Conservation (phyloP, 1,284 basidiomycete genomes). For the Polyporus tsugae region DNA sequence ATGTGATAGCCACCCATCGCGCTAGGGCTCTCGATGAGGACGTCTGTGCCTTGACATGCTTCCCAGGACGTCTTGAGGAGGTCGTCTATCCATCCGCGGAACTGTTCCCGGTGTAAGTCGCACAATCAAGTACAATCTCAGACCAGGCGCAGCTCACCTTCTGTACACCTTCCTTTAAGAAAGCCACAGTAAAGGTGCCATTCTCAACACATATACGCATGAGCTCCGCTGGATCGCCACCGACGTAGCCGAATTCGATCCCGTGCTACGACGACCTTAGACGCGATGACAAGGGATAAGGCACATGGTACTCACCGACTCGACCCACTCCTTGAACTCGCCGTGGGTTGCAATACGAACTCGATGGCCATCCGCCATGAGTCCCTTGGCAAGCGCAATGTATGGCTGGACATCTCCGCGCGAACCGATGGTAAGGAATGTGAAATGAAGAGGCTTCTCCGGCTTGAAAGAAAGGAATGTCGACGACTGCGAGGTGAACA, state of each 20-base stretch:
- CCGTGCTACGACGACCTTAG: slow-evolving; percentile 66
- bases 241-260: slow-evolving; percentile 93
- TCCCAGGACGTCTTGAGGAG: slow-evolving; percentile 93
- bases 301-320: slow-evolving; percentile 69
- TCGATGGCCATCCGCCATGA: slow-evolving; percentile 89
- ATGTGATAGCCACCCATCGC: slow-evolving; percentile 99
- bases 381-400: slow-evolving; percentile 92
- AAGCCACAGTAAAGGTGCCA: slow-evolving; percentile 95
- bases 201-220: slow-evolving; percentile 96
- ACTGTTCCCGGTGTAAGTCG: slow-evolving; percentile 54
- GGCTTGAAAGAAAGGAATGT: slow-evolving; percentile 97
- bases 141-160: slow-evolving; percentile 61
- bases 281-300: not conserved
- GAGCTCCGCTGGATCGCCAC: slow-evolving; percentile 96
- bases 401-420: slow-evolving; percentile 95
- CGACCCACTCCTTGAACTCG: slow-evolving; percentile 96
- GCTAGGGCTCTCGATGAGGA: slow-evolving; percentile 94
- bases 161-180: slow-evolving; percentile 88
- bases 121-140: not conserved
- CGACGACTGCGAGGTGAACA: slow-evolving; percentile 93
- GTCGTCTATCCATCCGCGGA: slow-evolving; percentile 97
- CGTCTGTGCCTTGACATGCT: slow-evolving; percentile 93
- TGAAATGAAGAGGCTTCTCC: slow-evolving; percentile 82
- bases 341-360: slow-evolving; percentile 91
- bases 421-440: slow-evolving; percentile 95